Percentiles rank a stretch among this genome's conserved stretches.
Conservation (phyloP, 2,329 filamentous ascomycete species). For the Curvularia lunata region DNA sequence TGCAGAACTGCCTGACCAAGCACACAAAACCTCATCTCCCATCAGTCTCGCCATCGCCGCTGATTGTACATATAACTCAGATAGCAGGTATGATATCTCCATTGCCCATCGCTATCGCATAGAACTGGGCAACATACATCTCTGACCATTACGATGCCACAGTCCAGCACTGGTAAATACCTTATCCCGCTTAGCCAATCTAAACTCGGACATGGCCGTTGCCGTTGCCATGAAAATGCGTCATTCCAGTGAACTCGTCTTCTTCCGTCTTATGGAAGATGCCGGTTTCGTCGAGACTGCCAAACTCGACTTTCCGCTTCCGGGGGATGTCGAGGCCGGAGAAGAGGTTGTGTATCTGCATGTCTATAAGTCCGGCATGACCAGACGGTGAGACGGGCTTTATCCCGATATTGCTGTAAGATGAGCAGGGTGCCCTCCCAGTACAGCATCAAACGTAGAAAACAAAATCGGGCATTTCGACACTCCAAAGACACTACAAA, state of each 20-base stretch:
- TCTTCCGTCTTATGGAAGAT: conserved; percentile 63
- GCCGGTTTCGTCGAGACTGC: conserved; percentile 35
- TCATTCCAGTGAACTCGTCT: conserved; percentile 69
- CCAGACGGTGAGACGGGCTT: background rate
- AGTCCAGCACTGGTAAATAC: conserved; percentile 68
- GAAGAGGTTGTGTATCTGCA: conserved; percentile 39
- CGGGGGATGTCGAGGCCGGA: conserved; percentile 35
- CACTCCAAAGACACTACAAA: background rate
- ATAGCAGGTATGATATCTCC: conserved; percentile 54
- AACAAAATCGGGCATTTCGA: background rate
- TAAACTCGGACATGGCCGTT: conserved; percentile 59
- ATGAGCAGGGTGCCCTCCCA: background rate
- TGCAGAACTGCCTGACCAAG: conserved; percentile 52
- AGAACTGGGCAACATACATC: background rate
- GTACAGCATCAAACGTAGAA: background rate
- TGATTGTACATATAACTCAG: conserved; percentile 76
- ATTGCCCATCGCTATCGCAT: background rate
- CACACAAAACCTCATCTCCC: conserved; percentile 5
- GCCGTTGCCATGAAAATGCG: conserved; percentile 71
- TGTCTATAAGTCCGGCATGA: conserved; percentile 19
- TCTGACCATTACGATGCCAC: background rate
- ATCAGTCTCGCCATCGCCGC: conserved; percentile 69
- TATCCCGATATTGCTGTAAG: background rate
- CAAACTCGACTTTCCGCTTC: conserved; percentile 26
- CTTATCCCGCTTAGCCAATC: conserved; percentile 56